Evolutionary conservation across 441 rosid genomes (phyloP), one percentile per base, ranked within the genome.

Genomic region (Pelargonium australe): DNA sequence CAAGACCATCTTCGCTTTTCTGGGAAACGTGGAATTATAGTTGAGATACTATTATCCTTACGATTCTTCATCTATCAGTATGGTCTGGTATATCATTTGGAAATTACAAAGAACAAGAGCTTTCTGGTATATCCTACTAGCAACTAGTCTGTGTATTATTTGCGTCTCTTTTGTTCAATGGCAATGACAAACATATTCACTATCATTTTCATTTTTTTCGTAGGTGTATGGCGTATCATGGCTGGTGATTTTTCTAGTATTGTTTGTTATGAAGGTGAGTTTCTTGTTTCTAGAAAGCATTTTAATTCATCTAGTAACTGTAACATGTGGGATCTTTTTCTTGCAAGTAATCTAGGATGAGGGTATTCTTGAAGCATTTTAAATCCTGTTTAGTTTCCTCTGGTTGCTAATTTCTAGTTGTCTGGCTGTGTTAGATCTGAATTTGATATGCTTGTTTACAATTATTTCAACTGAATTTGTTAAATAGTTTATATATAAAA

Each of bases 211-310:
- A 9, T 40, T 60, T 80, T 60, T 66, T 20, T 73, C 63, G 25
- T 82, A 95, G 99, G 92, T 95, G 63, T 95, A 95, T 55, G 99
- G 98, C 20, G 60, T 86, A 68, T 95, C 99, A 17, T 95, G 99
- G 99, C 87, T 90, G 72, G 98, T 95, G 78, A 95, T 95, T 70
- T 80, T 95, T 71, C 68, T 92, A 67, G 76, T 95, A 74, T 75
- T 95, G 85, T 90, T 89, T 65, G 94, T 95, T 65, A 92, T 95
- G 99, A 95, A 95, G 99, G 99, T 95, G 34, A 63, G 85, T 76
- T 60, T 20, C 23, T 20, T 20, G 20, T 63, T 67, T 68, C 37
- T 67, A 70, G 23, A 13, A 61, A 23, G 64, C 19, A 31, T 64
- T 13, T 13, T 65, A 51, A 57, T 16, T 2, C n/a, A 34, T 5